Evolutionary conservation across 2,329 filamentous ascomycete genomes (phyloP).

Genomic region (Celoporthe dispersa): DNA sequence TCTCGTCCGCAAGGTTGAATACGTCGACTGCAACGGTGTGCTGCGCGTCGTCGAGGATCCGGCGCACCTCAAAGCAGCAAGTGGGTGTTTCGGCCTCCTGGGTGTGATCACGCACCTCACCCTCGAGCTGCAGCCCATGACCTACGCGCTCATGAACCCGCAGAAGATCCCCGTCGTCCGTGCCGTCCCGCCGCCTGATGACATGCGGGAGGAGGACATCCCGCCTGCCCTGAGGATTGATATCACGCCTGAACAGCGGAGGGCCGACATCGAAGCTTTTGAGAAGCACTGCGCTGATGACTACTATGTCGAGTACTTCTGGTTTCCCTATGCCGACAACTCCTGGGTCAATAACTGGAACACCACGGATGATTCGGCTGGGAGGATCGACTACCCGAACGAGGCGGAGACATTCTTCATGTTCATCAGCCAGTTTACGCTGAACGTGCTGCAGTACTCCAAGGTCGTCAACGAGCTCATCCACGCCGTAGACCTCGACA

Average conservation of each 20-base stretch:
- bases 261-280: slow-evolving; percentile 42
- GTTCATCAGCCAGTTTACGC: slow-evolving; percentile 33
- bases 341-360: slow-evolving; percentile 54
- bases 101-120: slow-evolving; percentile 55
- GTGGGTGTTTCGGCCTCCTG: slow-evolving; percentile 51
- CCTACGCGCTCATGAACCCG: slow-evolving; percentile 50
- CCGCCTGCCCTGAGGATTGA: slow-evolving; percentile 43
- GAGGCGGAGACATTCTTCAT: slow-evolving; percentile 41
- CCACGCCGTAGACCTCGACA: slow-evolving; percentile 32
- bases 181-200: slow-evolving; percentile 48
- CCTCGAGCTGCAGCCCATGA: slow-evolving; percentile 51
- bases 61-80: slow-evolving; percentile 45
- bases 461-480: slow-evolving; percentile 35
- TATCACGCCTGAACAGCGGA: slow-evolving; percentile 40
- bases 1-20: slow-evolving; percentile 51
- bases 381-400: slow-evolving; percentile 44
- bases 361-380: slow-evolving; percentile 38
- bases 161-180: slow-evolving; percentile 46
- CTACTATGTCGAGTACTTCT: slow-evolving; percentile 56
- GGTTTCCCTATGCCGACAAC: slow-evolving; percentile 51
- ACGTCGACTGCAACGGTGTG: slow-evolving; percentile 50
- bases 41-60: slow-evolving; percentile 45
- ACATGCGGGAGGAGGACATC: slow-evolving; percentile 39
- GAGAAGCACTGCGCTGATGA: slow-evolving; percentile 43
- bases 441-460: slow-evolving; percentile 32